Base-by-base conservation (phyloP, 768 basidiomycete species). In the Termitomyces titanicus region DNA sequence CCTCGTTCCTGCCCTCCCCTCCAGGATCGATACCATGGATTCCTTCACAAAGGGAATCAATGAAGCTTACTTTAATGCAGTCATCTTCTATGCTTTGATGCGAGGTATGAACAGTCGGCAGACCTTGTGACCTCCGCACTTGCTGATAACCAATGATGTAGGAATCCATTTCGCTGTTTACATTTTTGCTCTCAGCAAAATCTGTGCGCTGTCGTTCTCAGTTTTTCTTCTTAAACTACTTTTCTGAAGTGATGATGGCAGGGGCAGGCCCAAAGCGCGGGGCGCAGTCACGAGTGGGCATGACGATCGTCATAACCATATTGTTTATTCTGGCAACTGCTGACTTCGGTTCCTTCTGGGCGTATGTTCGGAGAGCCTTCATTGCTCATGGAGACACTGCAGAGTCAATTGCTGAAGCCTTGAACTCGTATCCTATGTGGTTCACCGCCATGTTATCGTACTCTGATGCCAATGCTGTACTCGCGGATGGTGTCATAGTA, bases 331-430 rank as follows among this genome's bases (percentile, higher is more conserved):
- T 58, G 5, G 39, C 57, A 31, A 58, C 51, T 0, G 57, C 57
- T 20, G 60, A 61, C 24, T 34, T 55, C 9, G 60, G 56, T 18
- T 29, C 40, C 24, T 58, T 37, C 35, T 61, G 60, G 60, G 54
- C 57, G 10, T 53, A 58, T 44, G 54, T 61, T 29, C 57, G 54
- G 15, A 40, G 43, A 4, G 57, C 60, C 29, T 61, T 55, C 20
- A 61, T 61, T 13, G 47, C 46, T 27, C 50, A 53, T 34, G 54
- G 54, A 6, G 56, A 53, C 22, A 58, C 51, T 1, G 42, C 51
- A 5, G 24, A 49, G 13, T 43, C 54, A 1, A 56, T 38, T 18
- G 51, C 57, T 10, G 48, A 27, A 3, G 54, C 60, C 12, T 40
- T 61, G 4, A 45, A 53, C 20, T 51, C 49, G 10, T 58, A 61